Base-by-base conservation (phyloP, 371 early-diverging fungal genomes). In the Coemansia sp. region DNA sequence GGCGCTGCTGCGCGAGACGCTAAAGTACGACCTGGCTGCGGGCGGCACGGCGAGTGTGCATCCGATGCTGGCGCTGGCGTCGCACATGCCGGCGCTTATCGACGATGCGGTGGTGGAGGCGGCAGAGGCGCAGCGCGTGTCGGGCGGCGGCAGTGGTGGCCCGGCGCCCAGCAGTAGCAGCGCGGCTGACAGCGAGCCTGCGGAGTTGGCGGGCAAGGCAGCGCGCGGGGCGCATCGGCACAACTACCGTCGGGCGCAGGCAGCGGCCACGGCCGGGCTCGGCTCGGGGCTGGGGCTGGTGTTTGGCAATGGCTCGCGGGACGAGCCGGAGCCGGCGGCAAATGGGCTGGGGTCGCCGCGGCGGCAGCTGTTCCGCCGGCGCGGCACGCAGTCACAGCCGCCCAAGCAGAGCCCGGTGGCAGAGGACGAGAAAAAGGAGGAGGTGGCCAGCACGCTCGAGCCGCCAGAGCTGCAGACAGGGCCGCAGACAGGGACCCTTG, bases 231-330 rank as follows among this genome's bases (percentile, higher is more conserved):
- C 35, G n/a, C 60, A 56, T 31, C 55, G 57, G 2, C 57, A 63
- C 43, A 68, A 61, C 40, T 50, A 59, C 42, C 49, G 68, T 7
- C 49, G 64, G 13, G 68, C 64, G 9, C 49, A 51, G 6, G 72
- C 31, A 56, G 63, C 53, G 26, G 31, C 50, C 1, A 34, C 32
- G 40, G 13, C 59, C 26, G 55, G 55, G 30, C 35, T 70, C 3
- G 71, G 74, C 5, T 58, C 70, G 2, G 70, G 65, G 2, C 57
- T 73, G 5, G 74, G 74, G 6, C 52, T 73, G 26, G 59, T 70
- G 65, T 70, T 73, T 73, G 70, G 62, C 30, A 51, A 64, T 7
- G 58, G 39, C 14, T 36, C 1, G 48, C 38, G 47, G 10, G 47
- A 16, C 30, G 31, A 7, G 1, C 16, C 36, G 26, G 47, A 45